Evolutionary conservation across 2,329 filamentous ascomycete genomes (phyloP).

Genomic region (Aspergillus glaucus): DNA sequence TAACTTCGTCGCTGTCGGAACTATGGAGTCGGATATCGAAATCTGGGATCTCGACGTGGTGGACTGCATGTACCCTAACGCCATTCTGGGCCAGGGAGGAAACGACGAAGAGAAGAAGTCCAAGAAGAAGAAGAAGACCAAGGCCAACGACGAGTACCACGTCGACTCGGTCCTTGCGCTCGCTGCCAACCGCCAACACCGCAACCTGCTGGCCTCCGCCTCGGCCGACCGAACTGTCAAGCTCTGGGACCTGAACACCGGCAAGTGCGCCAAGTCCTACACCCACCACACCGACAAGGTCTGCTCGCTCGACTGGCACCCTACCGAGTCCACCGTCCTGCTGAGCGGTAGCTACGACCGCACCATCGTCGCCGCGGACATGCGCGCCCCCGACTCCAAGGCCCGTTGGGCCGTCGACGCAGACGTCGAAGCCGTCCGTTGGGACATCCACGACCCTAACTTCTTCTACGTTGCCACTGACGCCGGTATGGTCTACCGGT

Average conservation of each 20-base stretch:
- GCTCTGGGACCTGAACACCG: conserved; percentile 91
- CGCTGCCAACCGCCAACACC: conserved; percentile 85
- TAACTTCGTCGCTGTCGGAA: conserved; percentile 92
- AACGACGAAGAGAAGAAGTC: conserved; percentile 57
- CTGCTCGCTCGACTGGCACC: conserved; percentile 91
- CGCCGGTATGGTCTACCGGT: conserved; percentile 83
- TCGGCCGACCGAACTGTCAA: conserved; percentile 97
- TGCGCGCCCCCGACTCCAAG: conserved; percentile 82
- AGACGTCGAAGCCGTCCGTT: conserved; percentile 86
- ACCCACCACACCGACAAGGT: conserved; percentile 95
- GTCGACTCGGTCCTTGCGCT: conserved; percentile 89
- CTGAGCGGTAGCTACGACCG: conserved; percentile 93
- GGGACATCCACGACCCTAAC: conserved; percentile 89
- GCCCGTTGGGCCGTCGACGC: conserved; percentile 90
- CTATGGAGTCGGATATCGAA: conserved; percentile 97
- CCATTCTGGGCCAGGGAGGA: conserved; percentile 75
- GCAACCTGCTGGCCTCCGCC: conserved; percentile 87
- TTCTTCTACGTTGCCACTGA: conserved; percentile 96
- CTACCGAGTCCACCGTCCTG: conserved; percentile 76
- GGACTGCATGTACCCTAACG: conserved; percentile 97
- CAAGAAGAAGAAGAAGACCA: conserved; percentile 87
- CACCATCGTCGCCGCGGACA: conserved; percentile 89
- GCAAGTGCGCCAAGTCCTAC: conserved; percentile 93
- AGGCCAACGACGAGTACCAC: conserved; percentile 86
- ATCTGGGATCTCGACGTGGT: conserved; percentile 95